Percentiles rank a stretch among this genome's conserved stretches.
Conservation (phyloP, 2,329 filamentous ascomycete species). For the Hirsutella thompsonii region DNA sequence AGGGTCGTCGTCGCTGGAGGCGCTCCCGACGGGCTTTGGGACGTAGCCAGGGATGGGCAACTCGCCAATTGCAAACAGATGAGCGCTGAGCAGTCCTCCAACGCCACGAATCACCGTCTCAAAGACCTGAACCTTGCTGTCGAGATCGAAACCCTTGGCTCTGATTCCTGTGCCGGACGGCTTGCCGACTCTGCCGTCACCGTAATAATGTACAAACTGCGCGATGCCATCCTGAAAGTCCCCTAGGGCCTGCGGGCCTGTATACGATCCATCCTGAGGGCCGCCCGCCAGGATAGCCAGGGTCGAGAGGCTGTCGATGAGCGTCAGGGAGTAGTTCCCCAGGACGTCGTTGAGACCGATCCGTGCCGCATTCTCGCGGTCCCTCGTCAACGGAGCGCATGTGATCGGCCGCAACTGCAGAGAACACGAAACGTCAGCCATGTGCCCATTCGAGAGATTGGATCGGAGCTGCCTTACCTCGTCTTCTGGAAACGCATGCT, state of each 20-base stretch:
- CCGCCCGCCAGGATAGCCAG: conserved; percentile 82
- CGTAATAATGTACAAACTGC: conserved; percentile 69
- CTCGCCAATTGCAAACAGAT: conserved; percentile 84
- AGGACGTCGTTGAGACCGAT: conserved; percentile 89
- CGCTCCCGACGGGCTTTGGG: conserved; percentile 24
- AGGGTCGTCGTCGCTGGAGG: conserved; percentile 21
- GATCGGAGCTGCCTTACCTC: conserved; percentile 37
- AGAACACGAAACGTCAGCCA: not conserved
- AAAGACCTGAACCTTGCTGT: conserved; percentile 98
- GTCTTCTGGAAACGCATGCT: conserved; percentile 88
- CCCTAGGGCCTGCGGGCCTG: conserved; percentile 37
- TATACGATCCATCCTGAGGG: conserved; percentile 28
- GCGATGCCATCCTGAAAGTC: conserved; percentile 74
- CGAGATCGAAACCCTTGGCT: conserved; percentile 76
- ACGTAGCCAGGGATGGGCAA: conserved; percentile 73
- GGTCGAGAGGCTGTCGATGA: conserved; percentile 91
- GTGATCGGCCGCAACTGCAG: conserved; percentile 67
- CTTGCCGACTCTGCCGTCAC: conserved; percentile 59
- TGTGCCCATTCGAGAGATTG: no score
- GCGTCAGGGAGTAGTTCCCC: conserved; percentile 90
- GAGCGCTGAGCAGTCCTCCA: conserved; percentile 81
- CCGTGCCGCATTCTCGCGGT: conserved; percentile 64
- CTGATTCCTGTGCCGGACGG: conserved; percentile 56
- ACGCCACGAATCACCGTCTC: conserved; percentile 93
- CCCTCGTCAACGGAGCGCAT: conserved; percentile 73